Conservation (phyloP, 768 basidiomycete genomes). For the Leucosporidium creatinivorum region DNA sequence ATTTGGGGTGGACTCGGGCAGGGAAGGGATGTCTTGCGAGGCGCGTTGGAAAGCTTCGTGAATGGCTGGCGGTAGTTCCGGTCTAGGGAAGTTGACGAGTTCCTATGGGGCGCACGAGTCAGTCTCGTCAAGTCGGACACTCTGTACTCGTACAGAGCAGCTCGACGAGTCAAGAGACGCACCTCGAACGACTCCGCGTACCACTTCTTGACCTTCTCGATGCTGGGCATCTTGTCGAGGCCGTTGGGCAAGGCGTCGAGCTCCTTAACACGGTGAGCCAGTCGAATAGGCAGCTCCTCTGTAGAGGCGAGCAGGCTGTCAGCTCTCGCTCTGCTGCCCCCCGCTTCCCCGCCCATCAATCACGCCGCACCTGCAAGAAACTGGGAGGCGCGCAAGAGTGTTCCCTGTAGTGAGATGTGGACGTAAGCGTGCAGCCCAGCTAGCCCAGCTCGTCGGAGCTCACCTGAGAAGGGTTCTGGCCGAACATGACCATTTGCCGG, state of each 20-base stretch:
- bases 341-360: slow-evolving; percentile 78
- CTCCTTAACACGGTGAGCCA: slow-evolving; percentile 93
- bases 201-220: slow-evolving; percentile 92
- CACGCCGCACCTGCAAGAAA: slow-evolving; percentile 61
- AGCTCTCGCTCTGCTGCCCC: neutral
- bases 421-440: neutral
- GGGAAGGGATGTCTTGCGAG: slow-evolving; percentile 46
- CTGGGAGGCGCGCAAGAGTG: slow-evolving; percentile 81
- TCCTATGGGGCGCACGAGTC: slow-evolving; percentile 52
- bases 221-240: slow-evolving; percentile 80
- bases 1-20: slow-evolving; percentile 74
- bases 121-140: no score
- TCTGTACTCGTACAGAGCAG: neutral
- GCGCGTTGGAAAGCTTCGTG: slow-evolving; percentile 56
- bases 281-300: slow-evolving; percentile 91
- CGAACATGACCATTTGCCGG: slow-evolving; percentile 96
- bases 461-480: slow-evolving; percentile 67
- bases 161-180: slow-evolving; percentile 35
- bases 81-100: slow-evolving; percentile 73
- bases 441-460: neutral
- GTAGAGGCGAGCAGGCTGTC: slow-evolving; percentile 31
- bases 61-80: slow-evolving; percentile 61
- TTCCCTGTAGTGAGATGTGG: slow-evolving; percentile 57
- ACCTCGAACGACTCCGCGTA: slow-evolving; percentile 99
- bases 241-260: slow-evolving; percentile 89